A percentile compares a stretch with the other conserved stretches of the same genome.
Conservation (phyloP, 345 rosid species). For the Arabidopsis suecica region DNA sequence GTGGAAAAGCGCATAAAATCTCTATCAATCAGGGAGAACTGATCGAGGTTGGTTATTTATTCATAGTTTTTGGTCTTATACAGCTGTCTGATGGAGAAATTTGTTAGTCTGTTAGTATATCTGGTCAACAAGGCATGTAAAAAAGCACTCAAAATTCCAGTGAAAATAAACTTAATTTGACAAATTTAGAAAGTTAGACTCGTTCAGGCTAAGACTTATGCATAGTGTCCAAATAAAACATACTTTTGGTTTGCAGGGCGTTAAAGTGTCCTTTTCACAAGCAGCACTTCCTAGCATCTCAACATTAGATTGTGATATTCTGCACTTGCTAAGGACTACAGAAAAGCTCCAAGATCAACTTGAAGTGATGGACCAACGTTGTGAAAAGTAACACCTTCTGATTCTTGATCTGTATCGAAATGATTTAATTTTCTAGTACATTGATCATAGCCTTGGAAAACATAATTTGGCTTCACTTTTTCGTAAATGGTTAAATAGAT, state of each 20-base stretch:
- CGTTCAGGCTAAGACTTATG: not conserved
- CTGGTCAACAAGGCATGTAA: not conserved
- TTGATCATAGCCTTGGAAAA: not conserved
- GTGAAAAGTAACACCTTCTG: conserved; percentile 59
- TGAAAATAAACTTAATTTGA: not conserved
- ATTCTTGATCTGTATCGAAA: conserved; percentile 11
- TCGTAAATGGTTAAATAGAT: not conserved
- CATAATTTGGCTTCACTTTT: not conserved
- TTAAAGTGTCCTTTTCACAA: conserved; percentile 73
- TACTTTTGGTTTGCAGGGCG: conserved; percentile 57
- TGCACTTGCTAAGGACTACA: conserved; percentile 77
- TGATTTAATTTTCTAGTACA: conserved; percentile 13
- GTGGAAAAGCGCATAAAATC: conserved; percentile 67
- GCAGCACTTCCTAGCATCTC: conserved; percentile 59
- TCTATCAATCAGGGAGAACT: conserved; percentile 59
- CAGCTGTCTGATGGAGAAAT: not conserved
- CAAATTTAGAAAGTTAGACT: not conserved
- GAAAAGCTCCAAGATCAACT: conserved; percentile 91
- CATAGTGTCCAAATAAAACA: conserved; percentile 2
- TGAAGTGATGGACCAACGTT: conserved; percentile 64
- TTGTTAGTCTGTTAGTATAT: not conserved
- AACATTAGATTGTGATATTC: conserved; percentile 68
- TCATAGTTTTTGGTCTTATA: conserved; percentile 1
- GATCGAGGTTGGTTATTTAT: conserved; percentile 59
- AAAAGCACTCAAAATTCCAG: not conserved